Conservation (phyloP, 441 rosid genomes). For the Lepidium campestre region DNA sequence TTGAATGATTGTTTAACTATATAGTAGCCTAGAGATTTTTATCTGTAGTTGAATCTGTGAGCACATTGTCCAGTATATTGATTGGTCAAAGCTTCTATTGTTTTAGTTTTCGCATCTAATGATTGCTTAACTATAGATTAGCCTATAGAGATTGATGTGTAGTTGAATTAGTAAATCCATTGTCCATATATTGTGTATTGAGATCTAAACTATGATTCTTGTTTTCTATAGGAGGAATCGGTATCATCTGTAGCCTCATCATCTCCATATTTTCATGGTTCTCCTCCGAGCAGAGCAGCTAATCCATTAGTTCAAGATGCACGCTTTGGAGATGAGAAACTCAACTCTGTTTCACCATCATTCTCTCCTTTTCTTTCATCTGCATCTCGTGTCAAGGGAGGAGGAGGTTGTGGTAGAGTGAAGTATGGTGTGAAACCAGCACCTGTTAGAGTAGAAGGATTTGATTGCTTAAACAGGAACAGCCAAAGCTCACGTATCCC, state of each 20-base stretch:
- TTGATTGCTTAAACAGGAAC: slow-evolving; percentile 42
- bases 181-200: background rate
- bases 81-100: background rate
- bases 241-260: slow-evolving; percentile 20
- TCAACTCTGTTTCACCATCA: slow-evolving; percentile 11
- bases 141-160: background rate
- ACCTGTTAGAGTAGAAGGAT: slow-evolving; percentile 46
- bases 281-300: slow-evolving; percentile 39
- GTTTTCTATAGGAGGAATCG: slow-evolving; percentile 27
- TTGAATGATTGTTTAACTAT: background rate
- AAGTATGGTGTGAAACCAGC: slow-evolving; percentile 38
- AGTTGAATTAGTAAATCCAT: background rate
- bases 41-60: background rate
- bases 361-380: slow-evolving; percentile 6
- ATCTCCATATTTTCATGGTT: slow-evolving; percentile 37
- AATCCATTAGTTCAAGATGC: slow-evolving; percentile 41
- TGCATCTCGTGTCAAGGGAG: slow-evolving; percentile 15
- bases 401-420: slow-evolving; percentile 31
- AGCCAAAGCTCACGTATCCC: slow-evolving; percentile 36
- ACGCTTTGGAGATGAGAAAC: slow-evolving; percentile 31
- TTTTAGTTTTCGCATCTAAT: background rate
- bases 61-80: background rate
- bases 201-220: background rate
- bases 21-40: background rate
- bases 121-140: background rate